phyloP scores from a whole-genome alignment of 306 rosid species.

The Dalbergia cochinchinensis region DNA sequence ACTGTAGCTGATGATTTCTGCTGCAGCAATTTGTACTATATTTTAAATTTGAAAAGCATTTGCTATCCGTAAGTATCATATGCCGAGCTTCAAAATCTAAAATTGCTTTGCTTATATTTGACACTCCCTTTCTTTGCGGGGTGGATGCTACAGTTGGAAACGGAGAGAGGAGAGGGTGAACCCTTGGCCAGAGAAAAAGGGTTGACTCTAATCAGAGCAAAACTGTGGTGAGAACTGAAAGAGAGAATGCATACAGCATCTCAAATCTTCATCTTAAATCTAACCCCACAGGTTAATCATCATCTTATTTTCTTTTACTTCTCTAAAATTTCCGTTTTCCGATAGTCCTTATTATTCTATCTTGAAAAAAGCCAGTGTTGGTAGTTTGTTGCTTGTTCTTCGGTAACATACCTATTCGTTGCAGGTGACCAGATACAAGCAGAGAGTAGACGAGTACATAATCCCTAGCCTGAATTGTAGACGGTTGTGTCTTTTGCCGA shows the following conservation, averaged over 20 bases:
- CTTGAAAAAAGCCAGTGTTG: neutral
- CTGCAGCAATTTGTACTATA: neutral
- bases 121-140: neutral
- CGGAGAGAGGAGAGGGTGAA: slow-evolving; percentile 13
- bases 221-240: slow-evolving; percentile 36
- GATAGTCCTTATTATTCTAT: neutral
- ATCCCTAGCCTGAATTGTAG: slow-evolving; percentile 41
- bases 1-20: neutral
- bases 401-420: slow-evolving; percentile 21
- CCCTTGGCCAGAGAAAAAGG: slow-evolving; percentile 14
- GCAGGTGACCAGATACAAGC: slow-evolving; percentile 54
- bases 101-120: slow-evolving; percentile 17
- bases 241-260: slow-evolving; percentile 60
- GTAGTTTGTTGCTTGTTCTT: slow-evolving; percentile 7
- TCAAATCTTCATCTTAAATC: slow-evolving; percentile 47
- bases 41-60: neutral
- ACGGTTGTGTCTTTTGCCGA: slow-evolving; percentile 48
- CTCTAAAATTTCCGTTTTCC: neutral
- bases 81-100: neutral
- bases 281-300: slow-evolving; percentile 60
- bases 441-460: slow-evolving; percentile 41
- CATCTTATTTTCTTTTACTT: neutral
- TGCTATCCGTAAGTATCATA: neutral
- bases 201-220: slow-evolving; percentile 19
- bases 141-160: slow-evolving; percentile 30